Percentiles rank a stretch among this genome's conserved stretches.
These are phyloP conservation scores for Ramicandelaber brevisporus DNA, from an alignment of 192 early-diverging fungal genomes.

Conservation along the genomic window DNA sequence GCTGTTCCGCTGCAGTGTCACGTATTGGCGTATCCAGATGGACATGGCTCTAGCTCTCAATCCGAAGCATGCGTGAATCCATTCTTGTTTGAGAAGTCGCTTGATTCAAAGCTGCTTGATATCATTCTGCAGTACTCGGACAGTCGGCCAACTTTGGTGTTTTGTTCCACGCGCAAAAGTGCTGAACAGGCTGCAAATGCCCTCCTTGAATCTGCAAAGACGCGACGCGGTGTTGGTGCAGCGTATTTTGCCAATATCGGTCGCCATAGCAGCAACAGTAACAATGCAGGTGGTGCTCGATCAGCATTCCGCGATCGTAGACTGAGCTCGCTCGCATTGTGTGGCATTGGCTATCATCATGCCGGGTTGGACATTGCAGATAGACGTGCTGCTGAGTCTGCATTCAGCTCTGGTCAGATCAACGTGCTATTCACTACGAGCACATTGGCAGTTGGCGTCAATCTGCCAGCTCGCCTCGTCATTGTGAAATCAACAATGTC, in stretches of 20 bases:
- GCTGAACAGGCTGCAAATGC: slow-evolving; percentile 2
- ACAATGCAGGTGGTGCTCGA: no score
- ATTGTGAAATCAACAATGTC: slow-evolving; percentile 23
- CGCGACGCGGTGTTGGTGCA: no score
- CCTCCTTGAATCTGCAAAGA: no score
- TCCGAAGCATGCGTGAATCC: no score
- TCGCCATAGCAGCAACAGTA: no score
- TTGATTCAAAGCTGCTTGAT: slow-evolving; percentile 3
- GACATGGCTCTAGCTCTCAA: no score
- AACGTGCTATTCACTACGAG: slow-evolving; percentile 25
- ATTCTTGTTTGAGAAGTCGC: slow-evolving; percentile 26
- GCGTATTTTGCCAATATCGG: no score
- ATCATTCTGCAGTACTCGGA: neutral
- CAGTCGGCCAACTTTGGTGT: slow-evolving; percentile 3
- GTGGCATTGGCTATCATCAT: slow-evolving; percentile 30
- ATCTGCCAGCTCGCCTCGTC: slow-evolving; percentile 36
- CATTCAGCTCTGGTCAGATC: slow-evolving; percentile 15
- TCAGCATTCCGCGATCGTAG: slow-evolving; percentile 3
- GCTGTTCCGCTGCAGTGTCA: slow-evolving; percentile 18
- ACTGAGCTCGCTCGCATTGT: slow-evolving; percentile 10
- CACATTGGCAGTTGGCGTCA: slow-evolving; percentile 38
- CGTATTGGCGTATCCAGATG: slow-evolving; percentile 15
- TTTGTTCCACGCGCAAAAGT: slow-evolving; percentile 5
- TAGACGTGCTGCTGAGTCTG: slow-evolving; percentile 9
- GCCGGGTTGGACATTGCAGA: slow-evolving; percentile 15